Conservation (phyloP, 106 monocot genomes). For the Triglochin maritima region DNA sequence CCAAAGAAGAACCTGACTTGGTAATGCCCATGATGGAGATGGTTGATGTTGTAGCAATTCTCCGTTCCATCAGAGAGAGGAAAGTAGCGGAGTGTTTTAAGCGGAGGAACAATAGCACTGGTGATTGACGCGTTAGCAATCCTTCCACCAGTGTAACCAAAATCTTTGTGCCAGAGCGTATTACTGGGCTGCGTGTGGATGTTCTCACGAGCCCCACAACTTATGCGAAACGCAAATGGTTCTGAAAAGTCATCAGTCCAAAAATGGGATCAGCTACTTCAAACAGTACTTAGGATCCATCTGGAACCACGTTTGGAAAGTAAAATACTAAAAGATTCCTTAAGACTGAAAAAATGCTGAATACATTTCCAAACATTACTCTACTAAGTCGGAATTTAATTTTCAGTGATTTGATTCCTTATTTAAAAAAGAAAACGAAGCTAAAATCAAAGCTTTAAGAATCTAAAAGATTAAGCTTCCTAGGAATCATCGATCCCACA, state of each 20-base stretch:
- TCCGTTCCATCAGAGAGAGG: slow-evolving; percentile 92
- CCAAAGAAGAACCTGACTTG: slow-evolving; percentile 70
- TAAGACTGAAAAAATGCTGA: too few relatives aligned
- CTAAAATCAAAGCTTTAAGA: too few relatives aligned
- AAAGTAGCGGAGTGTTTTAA: slow-evolving; percentile 85
- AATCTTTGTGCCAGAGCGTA: slow-evolving; percentile 77
- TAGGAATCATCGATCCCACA: too few relatives aligned
- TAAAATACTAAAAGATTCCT: too few relatives aligned
- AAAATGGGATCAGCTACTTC: neutral
- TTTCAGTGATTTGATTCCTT: too few relatives aligned
- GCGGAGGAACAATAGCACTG: slow-evolving; percentile 52
- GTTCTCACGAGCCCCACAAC: slow-evolving; percentile 76
- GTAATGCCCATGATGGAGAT: slow-evolving; percentile 61
- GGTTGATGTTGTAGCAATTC: slow-evolving; percentile 81
- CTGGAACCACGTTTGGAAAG: too few relatives aligned
- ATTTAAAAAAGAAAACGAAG: too few relatives aligned
- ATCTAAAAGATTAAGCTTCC: too few relatives aligned
- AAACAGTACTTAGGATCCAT: neutral
- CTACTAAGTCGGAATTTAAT: too few relatives aligned
- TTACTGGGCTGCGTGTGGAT: slow-evolving; percentile 41
- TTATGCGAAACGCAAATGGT: slow-evolving; percentile 72
- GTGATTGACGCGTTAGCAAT: slow-evolving; percentile 48
- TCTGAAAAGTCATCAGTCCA: slow-evolving; percentile 30
- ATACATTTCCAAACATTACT: too few relatives aligned
- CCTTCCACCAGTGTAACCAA: slow-evolving; percentile 82